Percentiles rank a stretch among this genome's conserved stretches.
These are phyloP conservation scores for Saturnispora galanensis DNA, from an alignment of 805 yeast genomes.

Conservation along the genomic window DNA sequence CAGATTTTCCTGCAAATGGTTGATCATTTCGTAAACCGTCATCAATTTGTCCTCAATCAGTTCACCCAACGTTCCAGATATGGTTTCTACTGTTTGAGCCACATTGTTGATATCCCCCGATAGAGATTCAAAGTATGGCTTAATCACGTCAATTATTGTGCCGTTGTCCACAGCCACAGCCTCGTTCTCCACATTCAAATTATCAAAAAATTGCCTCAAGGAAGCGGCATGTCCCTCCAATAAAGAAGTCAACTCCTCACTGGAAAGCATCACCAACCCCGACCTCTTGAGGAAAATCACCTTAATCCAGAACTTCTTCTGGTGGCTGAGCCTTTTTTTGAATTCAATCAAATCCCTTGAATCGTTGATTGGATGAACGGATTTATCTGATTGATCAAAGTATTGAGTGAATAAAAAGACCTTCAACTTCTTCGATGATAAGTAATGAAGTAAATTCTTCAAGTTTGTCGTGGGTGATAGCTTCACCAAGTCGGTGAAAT, in stretches of 20 bases:
- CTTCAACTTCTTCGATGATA: conserved; percentile 9
- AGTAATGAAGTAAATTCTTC: conserved; percentile 7
- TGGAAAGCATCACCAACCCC: background rate
- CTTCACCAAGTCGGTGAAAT: too few relatives aligned
- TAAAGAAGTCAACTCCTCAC: background rate
- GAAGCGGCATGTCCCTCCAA: conserved; percentile 1
- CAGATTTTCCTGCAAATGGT: conserved; percentile 1
- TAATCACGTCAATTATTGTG: background rate
- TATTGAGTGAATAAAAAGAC: conserved; percentile 6
- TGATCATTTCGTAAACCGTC: background rate
- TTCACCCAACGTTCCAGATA: background rate
- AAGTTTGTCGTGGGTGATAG: background rate
- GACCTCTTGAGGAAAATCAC: conserved; percentile 9
- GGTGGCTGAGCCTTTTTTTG: background rate
- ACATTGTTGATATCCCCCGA: background rate
- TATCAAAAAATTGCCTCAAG: background rate
- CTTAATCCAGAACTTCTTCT: background rate
- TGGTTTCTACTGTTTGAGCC: background rate
- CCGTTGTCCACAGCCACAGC: too few relatives aligned
- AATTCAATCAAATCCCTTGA: background rate
- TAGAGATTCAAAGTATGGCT: background rate
- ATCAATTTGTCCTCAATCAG: conserved; percentile 3
- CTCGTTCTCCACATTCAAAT: background rate
- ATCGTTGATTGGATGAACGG: background rate
- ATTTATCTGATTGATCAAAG: background rate